Conservation (phyloP, 1,284 basidiomycete genomes). For the Cystobasidium slooffiae region DNA sequence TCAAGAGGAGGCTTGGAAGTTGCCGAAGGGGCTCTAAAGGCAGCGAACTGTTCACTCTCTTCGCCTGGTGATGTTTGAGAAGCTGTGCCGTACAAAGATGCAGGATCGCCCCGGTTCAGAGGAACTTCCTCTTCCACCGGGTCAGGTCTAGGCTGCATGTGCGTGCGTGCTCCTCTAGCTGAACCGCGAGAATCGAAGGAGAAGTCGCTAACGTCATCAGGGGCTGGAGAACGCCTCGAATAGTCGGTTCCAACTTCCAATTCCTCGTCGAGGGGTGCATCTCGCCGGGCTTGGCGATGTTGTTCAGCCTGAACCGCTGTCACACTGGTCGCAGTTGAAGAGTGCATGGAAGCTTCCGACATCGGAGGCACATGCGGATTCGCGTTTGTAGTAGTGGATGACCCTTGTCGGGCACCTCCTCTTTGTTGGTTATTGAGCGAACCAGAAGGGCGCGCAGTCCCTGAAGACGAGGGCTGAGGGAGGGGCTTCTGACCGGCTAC, state of each 20-base stretch:
- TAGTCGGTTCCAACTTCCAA: slow-evolving; percentile 27
- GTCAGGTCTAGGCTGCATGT: not conserved
- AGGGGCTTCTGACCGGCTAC: slow-evolving; percentile 30
- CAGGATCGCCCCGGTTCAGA: slow-evolving; percentile 22
- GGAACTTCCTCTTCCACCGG: not conserved
- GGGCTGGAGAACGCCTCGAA: slow-evolving; percentile 32
- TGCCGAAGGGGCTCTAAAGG: not conserved
- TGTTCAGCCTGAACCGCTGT: slow-evolving; percentile 3
- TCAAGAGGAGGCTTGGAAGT: slow-evolving; percentile 15
- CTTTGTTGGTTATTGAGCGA: not conserved
- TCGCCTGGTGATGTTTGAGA: not conserved
- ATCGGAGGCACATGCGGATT: not conserved
- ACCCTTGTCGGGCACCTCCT: not conserved
- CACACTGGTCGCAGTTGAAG: slow-evolving; percentile 6
- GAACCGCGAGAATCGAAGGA: slow-evolving; percentile 15
- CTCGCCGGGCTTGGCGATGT: not conserved
- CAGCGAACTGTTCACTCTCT: not conserved
- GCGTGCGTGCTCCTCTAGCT: not conserved
- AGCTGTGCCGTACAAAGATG: slow-evolving; percentile 20
- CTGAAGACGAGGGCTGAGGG: slow-evolving; percentile 14
- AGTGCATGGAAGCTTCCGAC: slow-evolving; percentile 9
- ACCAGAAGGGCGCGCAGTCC: slow-evolving; percentile 1
- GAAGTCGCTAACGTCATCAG: slow-evolving; percentile 33
- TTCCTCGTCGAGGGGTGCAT: not conserved
- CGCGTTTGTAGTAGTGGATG: not conserved